Percentiles rank a stretch among this genome's conserved stretches.
Evolutionary conservation across 768 basidiomycete species (phyloP).

Genomic region (Bullera alba): DNA sequence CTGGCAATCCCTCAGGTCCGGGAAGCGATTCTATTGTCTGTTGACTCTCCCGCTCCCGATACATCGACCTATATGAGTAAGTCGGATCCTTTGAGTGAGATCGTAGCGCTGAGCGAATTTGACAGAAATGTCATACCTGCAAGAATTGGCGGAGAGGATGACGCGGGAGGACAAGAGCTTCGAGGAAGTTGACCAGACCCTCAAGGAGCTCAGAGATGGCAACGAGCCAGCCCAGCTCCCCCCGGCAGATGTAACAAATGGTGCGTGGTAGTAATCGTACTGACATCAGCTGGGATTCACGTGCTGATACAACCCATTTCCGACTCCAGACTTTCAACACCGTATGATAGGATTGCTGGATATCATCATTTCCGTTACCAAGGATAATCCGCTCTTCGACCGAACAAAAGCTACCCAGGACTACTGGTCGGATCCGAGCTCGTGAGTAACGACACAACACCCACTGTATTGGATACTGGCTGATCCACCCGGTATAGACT

Average conservation of each 20-base stretch:
- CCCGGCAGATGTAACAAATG: constrained; percentile 8
- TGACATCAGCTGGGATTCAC: no score
- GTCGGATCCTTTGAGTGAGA: not conserved
- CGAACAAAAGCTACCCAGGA: no score
- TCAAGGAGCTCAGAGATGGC: constrained; percentile 5
- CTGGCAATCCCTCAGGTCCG: constrained; percentile 31
- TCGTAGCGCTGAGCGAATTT: not conserved
- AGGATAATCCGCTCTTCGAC: no score
- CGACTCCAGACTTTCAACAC: not conserved
- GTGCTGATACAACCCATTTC: no score
- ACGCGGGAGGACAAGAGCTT: constrained; percentile 2
- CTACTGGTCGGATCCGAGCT: no score
- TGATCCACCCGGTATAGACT: no score
- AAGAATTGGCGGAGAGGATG: not conserved
- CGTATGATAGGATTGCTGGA: not conserved
- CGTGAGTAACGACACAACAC: no score
- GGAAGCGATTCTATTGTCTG: constrained; percentile 8
- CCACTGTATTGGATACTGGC: no score
- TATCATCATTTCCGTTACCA: not conserved
- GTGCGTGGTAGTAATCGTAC: no score
- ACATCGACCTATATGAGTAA: not conserved
- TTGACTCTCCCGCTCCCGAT: not conserved
- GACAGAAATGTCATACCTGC: not conserved
- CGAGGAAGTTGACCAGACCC: constrained; percentile 21
- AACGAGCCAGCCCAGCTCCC: constrained; percentile 20